Percentiles rank a stretch among this genome's conserved stretches.
Conservation (phyloP, 2,329 filamentous ascomycete genomes). For the Cercospora nicotianae region DNA sequence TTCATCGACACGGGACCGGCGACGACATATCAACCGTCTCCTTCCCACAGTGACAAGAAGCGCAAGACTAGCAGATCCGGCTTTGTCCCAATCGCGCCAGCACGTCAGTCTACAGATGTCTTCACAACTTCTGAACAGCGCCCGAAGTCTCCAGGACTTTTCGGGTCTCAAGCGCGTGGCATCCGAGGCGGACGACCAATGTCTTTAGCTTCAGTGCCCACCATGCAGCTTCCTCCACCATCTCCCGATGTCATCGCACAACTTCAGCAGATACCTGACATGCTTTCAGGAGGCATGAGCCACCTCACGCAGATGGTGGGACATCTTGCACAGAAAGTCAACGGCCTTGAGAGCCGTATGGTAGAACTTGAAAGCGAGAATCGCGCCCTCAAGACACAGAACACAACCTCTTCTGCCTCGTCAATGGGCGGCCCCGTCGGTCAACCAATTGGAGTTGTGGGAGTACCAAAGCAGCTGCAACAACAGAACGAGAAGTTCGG, state of each 20-base stretch:
- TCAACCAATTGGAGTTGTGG: neutral
- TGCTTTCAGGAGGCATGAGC: neutral
- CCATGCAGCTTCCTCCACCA: neutral
- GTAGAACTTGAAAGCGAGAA: conserved; percentile 2
- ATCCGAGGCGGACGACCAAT: conserved; percentile 10
- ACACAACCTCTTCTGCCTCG: neutral
- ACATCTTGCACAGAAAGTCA: conserved; percentile 1
- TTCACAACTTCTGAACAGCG: neutral
- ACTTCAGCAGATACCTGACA: conserved; percentile 1
- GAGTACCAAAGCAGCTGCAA: neutral
- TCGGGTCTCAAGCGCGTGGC: conserved; percentile 20
- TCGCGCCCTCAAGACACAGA: neutral
- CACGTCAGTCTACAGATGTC: neutral
- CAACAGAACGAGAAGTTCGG: neutral
- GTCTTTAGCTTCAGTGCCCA: neutral
- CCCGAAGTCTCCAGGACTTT: conserved; percentile 2
- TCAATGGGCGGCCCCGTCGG: neutral
- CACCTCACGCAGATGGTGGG: neutral
- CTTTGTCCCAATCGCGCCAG: neutral
- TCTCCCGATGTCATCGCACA: neutral
- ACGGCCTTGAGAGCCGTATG: conserved; percentile 4
- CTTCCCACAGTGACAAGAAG: neutral
- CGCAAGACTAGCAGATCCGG: neutral
- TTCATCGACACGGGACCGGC: neutral
- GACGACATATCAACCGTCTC: neutral